Evolutionary conservation across 257 asterid genomes (phyloP).

Genomic region (Plantago major): DNA sequence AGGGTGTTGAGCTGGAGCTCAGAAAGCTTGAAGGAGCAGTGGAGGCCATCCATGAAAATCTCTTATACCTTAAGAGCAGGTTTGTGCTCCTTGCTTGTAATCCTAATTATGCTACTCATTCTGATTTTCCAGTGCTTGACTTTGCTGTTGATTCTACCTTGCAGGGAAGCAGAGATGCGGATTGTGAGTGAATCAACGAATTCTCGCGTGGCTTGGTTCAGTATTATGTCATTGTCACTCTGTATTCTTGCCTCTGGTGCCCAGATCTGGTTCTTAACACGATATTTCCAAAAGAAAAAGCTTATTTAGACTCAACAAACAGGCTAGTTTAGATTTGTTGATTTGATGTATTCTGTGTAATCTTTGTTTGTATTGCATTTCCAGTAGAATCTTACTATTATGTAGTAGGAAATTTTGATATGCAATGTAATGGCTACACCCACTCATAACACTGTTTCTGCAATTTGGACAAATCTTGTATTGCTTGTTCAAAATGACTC

Average conservation of each 20-base stretch:
- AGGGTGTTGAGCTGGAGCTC: slow-evolving; percentile 91
- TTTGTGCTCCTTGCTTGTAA: slow-evolving; percentile 15
- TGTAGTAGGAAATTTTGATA: not conserved
- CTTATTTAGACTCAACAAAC: slow-evolving; percentile 44
- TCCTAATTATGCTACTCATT: slow-evolving; percentile 1
- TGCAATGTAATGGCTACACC: not conserved
- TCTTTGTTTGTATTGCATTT: not conserved
- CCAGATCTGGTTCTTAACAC: slow-evolving; percentile 62
- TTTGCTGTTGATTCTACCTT: slow-evolving; percentile 12
- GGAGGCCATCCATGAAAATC: slow-evolving; percentile 78
- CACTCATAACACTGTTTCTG: not conserved
- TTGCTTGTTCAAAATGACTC: not conserved
- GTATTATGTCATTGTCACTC: slow-evolving; percentile 63
- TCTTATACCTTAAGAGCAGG: slow-evolving; percentile 72
- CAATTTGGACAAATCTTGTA: not conserved
- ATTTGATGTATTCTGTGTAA: slow-evolving; percentile 18
- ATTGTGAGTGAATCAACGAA: slow-evolving; percentile 60
- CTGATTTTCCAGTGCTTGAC: slow-evolving; percentile 5
- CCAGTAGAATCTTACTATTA: not conserved
- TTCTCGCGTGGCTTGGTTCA: slow-evolving; percentile 73
- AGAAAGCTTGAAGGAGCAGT: slow-evolving; percentile 91
- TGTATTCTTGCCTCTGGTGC: slow-evolving; percentile 52
- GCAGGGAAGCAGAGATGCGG: slow-evolving; percentile 82
- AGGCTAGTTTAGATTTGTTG: slow-evolving; percentile 16
- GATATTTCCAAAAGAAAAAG: slow-evolving; percentile 80